phyloP scores from a whole-genome alignment of 2,329 filamentous ascomycete species.

The Clarireedia homoeocarpa region DNA sequence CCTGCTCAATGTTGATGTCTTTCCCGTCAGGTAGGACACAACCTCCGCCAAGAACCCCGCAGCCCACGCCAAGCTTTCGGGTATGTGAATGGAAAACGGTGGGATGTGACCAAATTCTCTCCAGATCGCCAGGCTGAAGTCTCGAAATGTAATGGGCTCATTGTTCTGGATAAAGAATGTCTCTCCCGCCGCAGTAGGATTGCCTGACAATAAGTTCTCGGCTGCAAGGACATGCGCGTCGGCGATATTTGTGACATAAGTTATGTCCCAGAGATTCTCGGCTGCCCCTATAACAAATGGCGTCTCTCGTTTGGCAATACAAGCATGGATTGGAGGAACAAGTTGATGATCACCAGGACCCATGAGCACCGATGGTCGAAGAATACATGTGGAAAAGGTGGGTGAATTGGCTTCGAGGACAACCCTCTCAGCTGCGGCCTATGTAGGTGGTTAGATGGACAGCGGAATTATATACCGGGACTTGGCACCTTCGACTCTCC shows the following conservation, averaged over 20 bases:
- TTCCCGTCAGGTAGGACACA: background rate
- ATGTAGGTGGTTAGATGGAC: background rate
- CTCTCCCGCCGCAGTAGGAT: background rate
- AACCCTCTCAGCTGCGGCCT: background rate
- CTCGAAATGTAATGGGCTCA: background rate
- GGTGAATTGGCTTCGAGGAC: background rate
- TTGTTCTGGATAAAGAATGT: constrained; percentile 4
- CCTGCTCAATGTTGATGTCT: background rate
- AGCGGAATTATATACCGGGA: no score
- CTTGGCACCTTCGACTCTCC: background rate
- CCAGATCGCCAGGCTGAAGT: background rate
- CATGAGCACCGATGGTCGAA: constrained; percentile 4
- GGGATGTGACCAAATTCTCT: constrained; percentile 1
- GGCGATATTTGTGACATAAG: constrained; percentile 3
- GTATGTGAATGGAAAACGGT: background rate
- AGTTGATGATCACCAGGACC: constrained; percentile 1
- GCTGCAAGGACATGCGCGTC: constrained; percentile 5
- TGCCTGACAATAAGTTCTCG: background rate
- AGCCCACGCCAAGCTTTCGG: background rate
- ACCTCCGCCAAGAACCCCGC: background rate
- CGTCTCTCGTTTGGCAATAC: constrained; percentile 1
- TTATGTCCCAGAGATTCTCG: constrained; percentile 1
- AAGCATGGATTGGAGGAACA: background rate
- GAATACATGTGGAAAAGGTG: background rate
- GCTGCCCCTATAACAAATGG: background rate